Conservation (phyloP, 805 yeast species). For the Ogataea degrootiae region DNA sequence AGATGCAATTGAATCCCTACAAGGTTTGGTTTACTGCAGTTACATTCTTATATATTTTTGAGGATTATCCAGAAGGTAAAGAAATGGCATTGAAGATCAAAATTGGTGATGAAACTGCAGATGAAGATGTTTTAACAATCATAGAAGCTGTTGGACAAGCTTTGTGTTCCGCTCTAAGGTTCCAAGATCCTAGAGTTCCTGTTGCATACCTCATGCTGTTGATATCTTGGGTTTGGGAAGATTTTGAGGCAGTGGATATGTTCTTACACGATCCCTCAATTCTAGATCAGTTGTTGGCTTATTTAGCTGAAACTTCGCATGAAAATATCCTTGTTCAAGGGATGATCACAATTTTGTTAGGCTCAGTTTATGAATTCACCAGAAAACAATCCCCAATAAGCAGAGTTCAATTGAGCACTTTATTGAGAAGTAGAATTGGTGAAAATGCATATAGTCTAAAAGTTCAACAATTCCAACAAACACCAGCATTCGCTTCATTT, state of each 20-base stretch:
- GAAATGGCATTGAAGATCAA: conserved; percentile 43
- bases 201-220: conserved; percentile 75
- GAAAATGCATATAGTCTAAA: conserved; percentile 72
- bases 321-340: conserved; percentile 53
- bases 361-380: conserved; percentile 76
- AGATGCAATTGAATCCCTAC: conserved; percentile 75
- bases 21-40: conserved; percentile 78
- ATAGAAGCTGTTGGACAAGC: conserved; percentile 78
- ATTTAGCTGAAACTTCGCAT: conserved; percentile 43
- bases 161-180: conserved; percentile 56
- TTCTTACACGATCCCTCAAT: conserved; percentile 64
- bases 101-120: conserved; percentile 54
- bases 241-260: conserved; percentile 66
- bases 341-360: conserved; percentile 64
- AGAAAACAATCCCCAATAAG: conserved; percentile 55
- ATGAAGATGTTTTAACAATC: conserved; percentile 65
- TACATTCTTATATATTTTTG: conserved; percentile 57
- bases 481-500: conserved; percentile 49
- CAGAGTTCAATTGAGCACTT: conserved; percentile 53
- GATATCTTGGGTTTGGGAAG: conserved; percentile 74
- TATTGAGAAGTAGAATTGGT: conserved; percentile 71
- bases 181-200: conserved; percentile 67
- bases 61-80: conserved; percentile 47
- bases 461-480: conserved; percentile 67
- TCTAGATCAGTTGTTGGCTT: conserved; percentile 65